Evolutionary conservation across 2,329 filamentous ascomycete species (phyloP).

Genomic region (Xylaria sp.): DNA sequence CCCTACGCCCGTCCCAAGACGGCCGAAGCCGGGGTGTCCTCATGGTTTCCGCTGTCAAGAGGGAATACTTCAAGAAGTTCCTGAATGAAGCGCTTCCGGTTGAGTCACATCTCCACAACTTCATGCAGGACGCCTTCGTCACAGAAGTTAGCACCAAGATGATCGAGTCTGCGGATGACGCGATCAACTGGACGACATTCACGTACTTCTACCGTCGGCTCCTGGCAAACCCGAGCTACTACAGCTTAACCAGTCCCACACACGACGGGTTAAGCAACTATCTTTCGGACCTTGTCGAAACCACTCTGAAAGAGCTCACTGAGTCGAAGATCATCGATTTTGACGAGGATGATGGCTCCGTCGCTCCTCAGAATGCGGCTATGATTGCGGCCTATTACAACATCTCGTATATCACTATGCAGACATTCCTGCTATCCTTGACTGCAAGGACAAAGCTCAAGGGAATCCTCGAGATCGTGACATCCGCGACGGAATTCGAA

Average conservation of each 20-base stretch:
- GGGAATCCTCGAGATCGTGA: conserved; percentile 94
- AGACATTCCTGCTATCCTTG: conserved; percentile 92
- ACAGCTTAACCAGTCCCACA: conserved; percentile 83
- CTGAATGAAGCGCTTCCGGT: conserved; percentile 93
- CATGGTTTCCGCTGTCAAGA: conserved; percentile 92
- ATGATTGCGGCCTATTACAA: conserved; percentile 99
- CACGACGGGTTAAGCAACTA: conserved; percentile 93
- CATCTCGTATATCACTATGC: conserved; percentile 99
- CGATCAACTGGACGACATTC: conserved; percentile 97
- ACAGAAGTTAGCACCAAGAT: conserved; percentile 96
- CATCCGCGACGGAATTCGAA: conserved; percentile 95
- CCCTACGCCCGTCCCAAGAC: conserved; percentile 76
- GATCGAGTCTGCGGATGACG: conserved; percentile 93
- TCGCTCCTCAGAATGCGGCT: conserved; percentile 88
- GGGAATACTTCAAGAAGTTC: conserved; percentile 99
- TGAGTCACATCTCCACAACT: conserved; percentile 89
- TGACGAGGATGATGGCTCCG: conserved; percentile 89
- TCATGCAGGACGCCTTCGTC: conserved; percentile 93
- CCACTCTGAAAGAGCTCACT: conserved; percentile 83
- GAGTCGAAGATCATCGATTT: conserved; percentile 96
- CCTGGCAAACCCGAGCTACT: conserved; percentile 94
- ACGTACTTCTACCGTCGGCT: conserved; percentile 97
- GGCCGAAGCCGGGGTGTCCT: conserved; percentile 87
- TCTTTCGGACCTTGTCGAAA: conserved; percentile 92
- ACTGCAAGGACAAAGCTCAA: conserved; percentile 91